Evolutionary conservation across 2,329 filamentous ascomycete genomes (phyloP).

Genomic region (Cyclaneusma minus): DNA sequence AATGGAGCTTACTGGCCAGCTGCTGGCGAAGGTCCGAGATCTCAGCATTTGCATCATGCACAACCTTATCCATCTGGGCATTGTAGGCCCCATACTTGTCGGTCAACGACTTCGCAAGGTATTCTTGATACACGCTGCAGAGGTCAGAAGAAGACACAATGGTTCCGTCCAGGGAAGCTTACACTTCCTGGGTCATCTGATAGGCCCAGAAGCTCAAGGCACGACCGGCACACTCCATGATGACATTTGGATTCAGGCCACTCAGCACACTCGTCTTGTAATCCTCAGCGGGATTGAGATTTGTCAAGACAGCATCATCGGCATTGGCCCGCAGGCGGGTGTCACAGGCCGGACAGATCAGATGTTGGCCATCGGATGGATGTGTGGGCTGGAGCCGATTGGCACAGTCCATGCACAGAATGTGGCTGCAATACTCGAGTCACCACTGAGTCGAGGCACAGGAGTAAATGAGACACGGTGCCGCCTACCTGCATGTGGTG

Average conservation of each 20-base stretch:
- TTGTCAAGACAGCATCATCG: constrained; percentile 59
- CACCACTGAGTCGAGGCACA: constrained; percentile 2
- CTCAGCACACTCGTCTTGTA: constrained; percentile 80
- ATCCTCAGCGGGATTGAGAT: constrained; percentile 68
- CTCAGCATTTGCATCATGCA: constrained; percentile 61
- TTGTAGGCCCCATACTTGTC: constrained; percentile 55
- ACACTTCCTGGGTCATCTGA: constrained; percentile 75
- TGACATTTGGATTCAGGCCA: constrained; percentile 62
- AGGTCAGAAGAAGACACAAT: constrained; percentile 12
- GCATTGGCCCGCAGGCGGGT: constrained; percentile 49
- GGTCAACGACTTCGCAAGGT: constrained; percentile 52
- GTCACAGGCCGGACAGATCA: constrained; percentile 61
- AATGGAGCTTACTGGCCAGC: constrained; percentile 35
- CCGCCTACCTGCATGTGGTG: constrained; percentile 73
- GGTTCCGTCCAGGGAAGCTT: constrained; percentile 11
- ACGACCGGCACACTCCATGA: constrained; percentile 75
- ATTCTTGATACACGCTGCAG: constrained; percentile 59
- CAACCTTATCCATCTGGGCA: constrained; percentile 53
- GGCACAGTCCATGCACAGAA: constrained; percentile 70
- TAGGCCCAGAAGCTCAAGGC: constrained; percentile 78
- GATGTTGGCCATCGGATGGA: constrained; percentile 32
- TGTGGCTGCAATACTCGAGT: constrained; percentile 40
- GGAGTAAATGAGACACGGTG: constrained; percentile 1
- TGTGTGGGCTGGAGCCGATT: constrained; percentile 43
- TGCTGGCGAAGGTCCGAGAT: constrained; percentile 51